phyloP scores from a whole-genome alignment of 106 monocot genomes.

The Agapanthus africanus region DNA sequence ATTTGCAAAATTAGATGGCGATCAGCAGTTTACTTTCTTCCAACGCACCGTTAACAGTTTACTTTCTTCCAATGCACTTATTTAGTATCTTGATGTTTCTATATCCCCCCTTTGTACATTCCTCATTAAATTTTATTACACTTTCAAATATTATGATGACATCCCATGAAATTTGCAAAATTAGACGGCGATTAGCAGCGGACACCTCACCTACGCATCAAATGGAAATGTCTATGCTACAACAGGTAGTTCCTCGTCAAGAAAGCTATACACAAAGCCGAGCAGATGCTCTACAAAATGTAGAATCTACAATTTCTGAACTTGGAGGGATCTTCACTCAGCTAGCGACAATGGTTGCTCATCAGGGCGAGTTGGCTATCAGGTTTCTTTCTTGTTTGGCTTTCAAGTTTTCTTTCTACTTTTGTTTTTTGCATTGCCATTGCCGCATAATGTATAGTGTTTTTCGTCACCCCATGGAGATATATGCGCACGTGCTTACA shows the following conservation, averaged over 20 bases:
- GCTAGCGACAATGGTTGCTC: constrained; percentile 31
- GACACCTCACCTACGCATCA: constrained; percentile 15
- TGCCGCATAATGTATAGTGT: no score
- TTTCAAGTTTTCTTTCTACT: no score
- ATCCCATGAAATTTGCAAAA: not conserved
- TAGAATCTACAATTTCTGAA: constrained; percentile 34
- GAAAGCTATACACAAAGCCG: constrained; percentile 22
- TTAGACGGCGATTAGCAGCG: constrained; percentile 16
- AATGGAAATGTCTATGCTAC: constrained; percentile 24
- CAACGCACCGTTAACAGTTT: not conserved
- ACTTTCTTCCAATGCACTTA: not conserved
- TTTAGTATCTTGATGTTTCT: not conserved
- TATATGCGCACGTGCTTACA: no score
- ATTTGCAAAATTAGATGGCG: constrained; percentile 6
- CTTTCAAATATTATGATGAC: not conserved
- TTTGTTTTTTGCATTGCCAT: not conserved
- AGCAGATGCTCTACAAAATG: constrained; percentile 28
- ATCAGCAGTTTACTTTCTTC: constrained; percentile 10
- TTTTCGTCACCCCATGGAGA: no score
- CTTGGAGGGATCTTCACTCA: constrained; percentile 29
- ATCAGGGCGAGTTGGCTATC: constrained; percentile 32
- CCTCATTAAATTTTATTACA: not conserved
- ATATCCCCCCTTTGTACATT: not conserved
- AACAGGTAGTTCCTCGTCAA: constrained; percentile 28
- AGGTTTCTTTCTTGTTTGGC: no score